Percentiles rank a stretch among this genome's conserved stretches.
These are phyloP conservation scores for Pseudozyma hubeiensis DNA, from an alignment of 1,284 basidiomycete genomes.

Conservation along the genomic window DNA sequence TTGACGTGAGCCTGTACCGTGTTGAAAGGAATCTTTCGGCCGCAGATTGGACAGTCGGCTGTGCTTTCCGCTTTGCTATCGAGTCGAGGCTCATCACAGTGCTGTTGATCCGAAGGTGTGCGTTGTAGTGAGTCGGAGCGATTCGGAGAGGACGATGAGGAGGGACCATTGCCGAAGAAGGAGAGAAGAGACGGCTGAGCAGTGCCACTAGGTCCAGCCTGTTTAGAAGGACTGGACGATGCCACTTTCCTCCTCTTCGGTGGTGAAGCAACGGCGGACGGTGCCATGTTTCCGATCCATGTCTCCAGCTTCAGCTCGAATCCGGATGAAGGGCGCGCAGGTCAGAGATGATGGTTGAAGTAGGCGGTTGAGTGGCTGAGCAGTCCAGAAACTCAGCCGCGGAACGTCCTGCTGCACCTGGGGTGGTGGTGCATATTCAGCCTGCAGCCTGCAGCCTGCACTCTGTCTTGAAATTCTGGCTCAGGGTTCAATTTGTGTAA, in stretches of 20 bases:
- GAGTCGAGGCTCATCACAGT: neutral
- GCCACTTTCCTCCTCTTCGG: slow-evolving; percentile 40
- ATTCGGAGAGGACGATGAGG: slow-evolving; percentile 8
- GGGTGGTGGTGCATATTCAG: slow-evolving; percentile 22
- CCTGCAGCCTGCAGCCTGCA: slow-evolving; percentile 14
- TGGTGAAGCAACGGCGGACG: slow-evolving; percentile 33
- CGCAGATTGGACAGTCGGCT: slow-evolving; percentile 47
- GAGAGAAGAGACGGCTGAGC: slow-evolving; percentile 46
- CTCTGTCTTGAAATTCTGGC: neutral
- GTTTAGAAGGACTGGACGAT: slow-evolving; percentile 38
- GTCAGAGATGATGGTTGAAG: slow-evolving; percentile 2
- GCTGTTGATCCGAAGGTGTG: slow-evolving; percentile 1
- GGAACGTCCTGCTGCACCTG: slow-evolving; percentile 24
- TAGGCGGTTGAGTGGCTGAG: slow-evolving; percentile 23
- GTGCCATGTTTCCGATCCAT: slow-evolving; percentile 33
- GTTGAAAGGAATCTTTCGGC: slow-evolving; percentile 32
- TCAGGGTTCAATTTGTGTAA: slow-evolving; percentile 25
- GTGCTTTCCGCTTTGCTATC: slow-evolving; percentile 14
- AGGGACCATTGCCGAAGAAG: slow-evolving; percentile 32
- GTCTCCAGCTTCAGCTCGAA: slow-evolving; percentile 6
- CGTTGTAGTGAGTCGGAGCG: slow-evolving; percentile 5
- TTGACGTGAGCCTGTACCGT: slow-evolving; percentile 52
- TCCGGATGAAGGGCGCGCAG: neutral
- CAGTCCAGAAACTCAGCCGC: neutral
- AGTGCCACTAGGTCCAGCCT: slow-evolving; percentile 14